Conservation (phyloP, 345 rosid genomes). For the Luvunga scandens region DNA sequence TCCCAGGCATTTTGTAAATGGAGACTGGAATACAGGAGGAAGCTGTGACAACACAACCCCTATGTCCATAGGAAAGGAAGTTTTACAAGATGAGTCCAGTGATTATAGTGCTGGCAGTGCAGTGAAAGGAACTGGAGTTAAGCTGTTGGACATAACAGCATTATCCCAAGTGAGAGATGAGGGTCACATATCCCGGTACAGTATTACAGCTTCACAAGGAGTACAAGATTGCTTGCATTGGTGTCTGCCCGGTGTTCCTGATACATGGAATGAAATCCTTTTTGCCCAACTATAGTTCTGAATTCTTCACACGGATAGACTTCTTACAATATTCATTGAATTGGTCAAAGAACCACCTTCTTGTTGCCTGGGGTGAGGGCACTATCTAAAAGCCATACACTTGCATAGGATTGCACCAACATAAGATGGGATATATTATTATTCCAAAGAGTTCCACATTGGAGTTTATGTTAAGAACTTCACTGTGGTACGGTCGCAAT, state of each 20-base stretch:
- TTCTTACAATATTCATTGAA: background rate
- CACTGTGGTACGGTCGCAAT: background rate
- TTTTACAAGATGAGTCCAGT: conserved; percentile 61
- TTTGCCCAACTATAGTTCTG: conserved; percentile 36
- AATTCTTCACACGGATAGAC: background rate
- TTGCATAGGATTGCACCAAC: background rate
- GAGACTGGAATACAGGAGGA: conserved; percentile 90
- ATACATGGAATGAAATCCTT: conserved; percentile 70
- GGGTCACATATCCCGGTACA: conserved; percentile 71
- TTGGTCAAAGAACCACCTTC: background rate
- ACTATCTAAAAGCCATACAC: background rate
- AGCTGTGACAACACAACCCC: conserved; percentile 77
- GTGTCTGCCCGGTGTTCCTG: conserved; percentile 81
- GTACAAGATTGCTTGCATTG: conserved; percentile 76
- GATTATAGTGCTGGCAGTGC: conserved; percentile 58
- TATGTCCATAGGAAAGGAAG: conserved; percentile 69
- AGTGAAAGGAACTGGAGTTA: conserved; percentile 61
- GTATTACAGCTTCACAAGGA: conserved; percentile 48
- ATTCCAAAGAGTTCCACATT: background rate
- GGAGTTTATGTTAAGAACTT: background rate
- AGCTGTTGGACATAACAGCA: conserved; percentile 68
- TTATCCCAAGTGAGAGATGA: conserved; percentile 71
- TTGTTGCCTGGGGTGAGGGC: background rate
- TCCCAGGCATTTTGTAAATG: conserved; percentile 74
- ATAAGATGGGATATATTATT: background rate